Evolutionary conservation across 192 early-diverging fungal genomes (phyloP), one percentile per base, ranked within the genome.

Genomic region (Coemansia sp.): DNA sequence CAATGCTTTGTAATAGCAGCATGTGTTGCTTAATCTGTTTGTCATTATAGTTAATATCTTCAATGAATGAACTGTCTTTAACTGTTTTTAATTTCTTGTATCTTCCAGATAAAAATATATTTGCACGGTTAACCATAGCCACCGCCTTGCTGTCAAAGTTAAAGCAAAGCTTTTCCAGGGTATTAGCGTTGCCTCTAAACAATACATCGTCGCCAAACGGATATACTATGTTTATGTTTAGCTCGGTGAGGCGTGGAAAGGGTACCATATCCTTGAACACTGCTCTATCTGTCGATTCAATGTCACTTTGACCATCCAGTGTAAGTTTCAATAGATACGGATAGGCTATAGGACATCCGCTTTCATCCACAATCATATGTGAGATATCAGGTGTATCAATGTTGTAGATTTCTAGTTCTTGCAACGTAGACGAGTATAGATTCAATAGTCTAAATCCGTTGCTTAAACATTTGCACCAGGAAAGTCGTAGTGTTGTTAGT

Each of bases 1-100:
- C 32, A 58, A 58, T 40, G 7, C 22, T 40, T 58, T 58, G 32
- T n/a, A 58, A 10, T 14, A 58, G 56, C 37, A 14, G n/a, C 9
- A 58, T 58, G 13, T 58, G 56, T 16, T 58, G 56, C n/a, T 58
- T 58, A 7, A 58, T 37, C 37, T 58, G 56, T 40, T 9, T 58
- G 13, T 58, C 56, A n/a, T 40, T 40, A 37, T 40, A 16, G 56
- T 58, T 37, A 20, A 58, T 58, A 14, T 38, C 56, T n/a, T 58
- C 56, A n/a, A 58, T 58, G 13, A 58, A 58, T 8, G 56, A 58
- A 6, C 56, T 7, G 7, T 39, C 16, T 8, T 58, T 40, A 4
- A 58, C 37, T 9, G 37, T 58, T 5, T n/a, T 58, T 20, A 58
- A 37, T n/a, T 40, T 58, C n/a, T 58, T 58, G 39, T 58, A 58